A percentile compares a stretch with the other conserved stretches of the same genome.
These are phyloP conservation scores for Boletus subparvulus DNA, from an alignment of 768 basidiomycete genomes.

Conservation along the genomic window DNA sequence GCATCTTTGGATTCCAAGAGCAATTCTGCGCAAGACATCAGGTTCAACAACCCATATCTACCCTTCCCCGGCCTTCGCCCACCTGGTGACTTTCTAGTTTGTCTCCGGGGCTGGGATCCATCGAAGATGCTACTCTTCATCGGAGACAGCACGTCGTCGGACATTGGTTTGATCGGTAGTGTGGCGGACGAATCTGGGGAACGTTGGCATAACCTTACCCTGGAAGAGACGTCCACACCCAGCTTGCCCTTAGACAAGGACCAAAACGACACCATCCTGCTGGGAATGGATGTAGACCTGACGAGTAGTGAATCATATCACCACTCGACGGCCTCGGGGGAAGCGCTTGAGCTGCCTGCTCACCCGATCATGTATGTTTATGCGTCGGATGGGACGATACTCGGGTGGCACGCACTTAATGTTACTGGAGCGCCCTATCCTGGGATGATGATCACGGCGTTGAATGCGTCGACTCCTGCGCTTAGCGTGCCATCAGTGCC, in stretches of 20 bases:
- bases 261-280: conserved; percentile 65
- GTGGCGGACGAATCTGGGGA: conserved; percentile 31
- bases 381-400: conserved; percentile 74
- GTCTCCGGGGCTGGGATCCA: conserved; percentile 46
- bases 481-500: conserved; percentile 11
- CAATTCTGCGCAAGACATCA: conserved; percentile 37
- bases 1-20: conserved; percentile 43
- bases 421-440: conserved; percentile 51
- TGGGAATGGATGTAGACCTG: conserved; percentile 66
- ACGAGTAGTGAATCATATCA: conserved; percentile 46
- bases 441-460: conserved; percentile 50
- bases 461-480: conserved; percentile 11
- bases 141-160: conserved; percentile 51
- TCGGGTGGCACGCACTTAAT: conserved; percentile 71
- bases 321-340: conserved; percentile 41
- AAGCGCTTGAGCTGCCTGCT: conserved; percentile 42
- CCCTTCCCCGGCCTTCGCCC: conserved; percentile 47
- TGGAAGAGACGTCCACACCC: conserved; percentile 52
- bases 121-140: conserved; percentile 42
- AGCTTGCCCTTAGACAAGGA: conserved; percentile 68
- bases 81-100: conserved; percentile 42
- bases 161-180: conserved; percentile 47
- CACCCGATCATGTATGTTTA: conserved; percentile 73
- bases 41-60: conserved; percentile 39
- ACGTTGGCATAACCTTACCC: conserved; percentile 43